phyloP scores from a whole-genome alignment of 169 alveolate genomes.

The Cryptosporidium baileyi region DNA sequence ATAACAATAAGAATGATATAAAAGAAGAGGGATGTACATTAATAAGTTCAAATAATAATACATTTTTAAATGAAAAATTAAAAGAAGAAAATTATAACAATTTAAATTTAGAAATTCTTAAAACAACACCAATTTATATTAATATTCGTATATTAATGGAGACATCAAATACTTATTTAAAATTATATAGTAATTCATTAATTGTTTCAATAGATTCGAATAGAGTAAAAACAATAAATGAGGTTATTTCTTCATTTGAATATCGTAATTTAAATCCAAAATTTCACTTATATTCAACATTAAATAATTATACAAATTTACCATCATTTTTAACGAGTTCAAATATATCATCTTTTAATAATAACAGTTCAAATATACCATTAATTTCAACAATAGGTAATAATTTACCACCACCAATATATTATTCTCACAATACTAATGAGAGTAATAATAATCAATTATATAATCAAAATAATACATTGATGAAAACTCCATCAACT shows the following conservation, averaged over 20 bases:
- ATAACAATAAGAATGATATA: background rate
- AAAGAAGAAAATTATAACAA: background rate
- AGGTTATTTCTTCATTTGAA: conserved; percentile 18
- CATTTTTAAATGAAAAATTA: background rate
- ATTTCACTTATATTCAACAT: background rate
- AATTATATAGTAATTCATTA: background rate
- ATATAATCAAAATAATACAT: background rate
- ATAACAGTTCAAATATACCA: background rate
- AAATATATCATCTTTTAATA: background rate
- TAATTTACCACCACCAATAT: conserved; percentile 23
- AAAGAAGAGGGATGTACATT: background rate
- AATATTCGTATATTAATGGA: background rate
- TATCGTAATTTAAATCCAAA: background rate
- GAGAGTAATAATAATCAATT: background rate
- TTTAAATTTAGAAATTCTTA: conserved; percentile 2
- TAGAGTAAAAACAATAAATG: conserved; percentile 46
- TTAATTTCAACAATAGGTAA: background rate
- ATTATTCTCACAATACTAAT: background rate
- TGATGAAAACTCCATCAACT: conserved; percentile 13
- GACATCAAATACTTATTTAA: background rate
- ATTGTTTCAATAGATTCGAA: conserved; percentile 18
- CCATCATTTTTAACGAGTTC: conserved; percentile 7
- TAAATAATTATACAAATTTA: background rate
- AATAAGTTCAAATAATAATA: background rate
- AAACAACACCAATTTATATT: conserved; percentile 23